Evolutionary conservation across 2,329 filamentous ascomycete species (phyloP).

Genomic region (Epichloe elymi): DNA sequence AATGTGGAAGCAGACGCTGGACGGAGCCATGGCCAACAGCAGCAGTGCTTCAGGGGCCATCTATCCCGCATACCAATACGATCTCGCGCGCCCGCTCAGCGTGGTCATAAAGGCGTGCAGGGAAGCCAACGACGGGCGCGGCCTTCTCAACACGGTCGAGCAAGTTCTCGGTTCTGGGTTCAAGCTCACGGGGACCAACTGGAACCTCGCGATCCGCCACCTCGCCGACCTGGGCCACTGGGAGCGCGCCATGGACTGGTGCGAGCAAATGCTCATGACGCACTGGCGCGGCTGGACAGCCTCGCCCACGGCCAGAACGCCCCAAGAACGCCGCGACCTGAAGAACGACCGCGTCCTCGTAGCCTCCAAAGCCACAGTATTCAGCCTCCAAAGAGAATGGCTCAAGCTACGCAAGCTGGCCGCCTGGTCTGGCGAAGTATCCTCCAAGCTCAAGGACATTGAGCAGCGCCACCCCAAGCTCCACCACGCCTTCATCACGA

Average conservation of each 20-base stretch:
- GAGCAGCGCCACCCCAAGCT: constrained; percentile 26
- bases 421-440: constrained; percentile 34
- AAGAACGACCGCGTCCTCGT: constrained; percentile 21
- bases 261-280: constrained; percentile 67
- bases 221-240: constrained; percentile 48
- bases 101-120: constrained; percentile 34
- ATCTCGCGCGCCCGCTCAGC: constrained; percentile 35
- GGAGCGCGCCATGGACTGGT: constrained; percentile 56
- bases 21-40: constrained; percentile 30
- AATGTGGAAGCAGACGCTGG: constrained; percentile 52
- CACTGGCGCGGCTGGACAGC: constrained; percentile 61
- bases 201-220: constrained; percentile 63
- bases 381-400: constrained; percentile 36
- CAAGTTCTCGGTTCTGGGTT: constrained; percentile 56
- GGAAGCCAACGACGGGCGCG: constrained; percentile 26
- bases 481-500: constrained; percentile 26
- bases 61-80: constrained; percentile 37
- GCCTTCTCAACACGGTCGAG: constrained; percentile 37
- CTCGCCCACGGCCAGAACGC: constrained; percentile 6
- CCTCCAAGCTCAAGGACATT: constrained; percentile 25
- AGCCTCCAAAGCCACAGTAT: constrained; percentile 27
- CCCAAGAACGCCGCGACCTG: constrained; percentile 24
- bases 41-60: constrained; percentile 16
- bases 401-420: constrained; percentile 33
- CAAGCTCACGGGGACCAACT: constrained; percentile 59